Evolutionary conservation across 331 rosid genomes (phyloP).

Genomic region (Prunus yedoensis): DNA sequence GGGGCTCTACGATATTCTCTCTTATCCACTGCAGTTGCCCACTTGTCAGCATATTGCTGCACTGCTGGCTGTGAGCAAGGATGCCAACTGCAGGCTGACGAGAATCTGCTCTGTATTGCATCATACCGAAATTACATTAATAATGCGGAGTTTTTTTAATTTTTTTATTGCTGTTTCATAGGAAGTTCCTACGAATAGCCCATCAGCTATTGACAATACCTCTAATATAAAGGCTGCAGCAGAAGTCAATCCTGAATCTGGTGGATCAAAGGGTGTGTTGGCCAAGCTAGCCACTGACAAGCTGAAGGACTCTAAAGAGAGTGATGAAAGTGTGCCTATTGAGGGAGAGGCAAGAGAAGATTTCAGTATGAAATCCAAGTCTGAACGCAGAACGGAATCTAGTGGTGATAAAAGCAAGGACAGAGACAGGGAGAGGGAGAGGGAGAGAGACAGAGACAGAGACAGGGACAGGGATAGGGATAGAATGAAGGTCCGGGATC

Average conservation of each 20-base stretch:
- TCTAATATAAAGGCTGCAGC: conserved; percentile 43
- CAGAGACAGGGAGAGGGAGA: conserved; percentile 50
- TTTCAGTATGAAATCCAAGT: conserved; percentile 45
- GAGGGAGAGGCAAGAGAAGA: conserved; percentile 64
- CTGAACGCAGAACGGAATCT: conserved; percentile 56
- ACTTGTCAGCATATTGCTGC: no score
- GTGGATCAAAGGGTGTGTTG: conserved; percentile 51
- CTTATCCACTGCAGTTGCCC: no score
- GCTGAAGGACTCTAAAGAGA: conserved; percentile 54
- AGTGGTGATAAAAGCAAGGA: conserved; percentile 56
- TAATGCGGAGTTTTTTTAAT: no score
- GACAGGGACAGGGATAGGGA: conserved; percentile 78
- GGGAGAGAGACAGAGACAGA: conserved; percentile 54
- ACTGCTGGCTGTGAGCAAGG: no score
- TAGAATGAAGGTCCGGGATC: conserved; percentile 31
- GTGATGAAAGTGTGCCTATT: conserved; percentile 52
- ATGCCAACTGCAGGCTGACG: no score
- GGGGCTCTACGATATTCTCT: no score
- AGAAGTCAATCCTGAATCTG: conserved; percentile 42
- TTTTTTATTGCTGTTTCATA: no score
- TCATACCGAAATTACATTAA: no score
- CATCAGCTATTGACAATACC: no score
- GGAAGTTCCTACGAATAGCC: no score
- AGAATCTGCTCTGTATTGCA: no score
- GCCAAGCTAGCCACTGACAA: conserved; percentile 54